Percentiles rank a stretch among this genome's conserved stretches.
Conservation (phyloP, 1,284 basidiomycete genomes). For the Pyrrhoderma noxium region DNA sequence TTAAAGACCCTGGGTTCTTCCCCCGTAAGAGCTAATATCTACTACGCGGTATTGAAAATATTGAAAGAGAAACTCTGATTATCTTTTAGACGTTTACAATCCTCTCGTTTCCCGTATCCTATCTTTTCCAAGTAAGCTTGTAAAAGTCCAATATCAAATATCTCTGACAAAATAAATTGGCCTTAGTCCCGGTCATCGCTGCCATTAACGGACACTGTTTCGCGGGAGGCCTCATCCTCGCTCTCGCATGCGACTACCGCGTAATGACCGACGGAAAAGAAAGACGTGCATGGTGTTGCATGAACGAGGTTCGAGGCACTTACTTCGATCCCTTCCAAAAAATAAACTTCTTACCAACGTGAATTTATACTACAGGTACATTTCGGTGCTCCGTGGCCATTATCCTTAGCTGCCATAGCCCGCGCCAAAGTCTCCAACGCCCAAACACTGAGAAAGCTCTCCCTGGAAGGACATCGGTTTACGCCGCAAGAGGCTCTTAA, state of each 20-base stretch:
- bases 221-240: slow-evolving; percentile 78
- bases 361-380: slow-evolving; percentile 45
- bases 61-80: slow-evolving; percentile 1
- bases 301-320: slow-evolving; percentile 67
- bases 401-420: slow-evolving; percentile 63
- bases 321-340: background rate
- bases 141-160: background rate
- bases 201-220: slow-evolving; percentile 91
- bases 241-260: slow-evolving; percentile 83
- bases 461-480: slow-evolving; percentile 80
- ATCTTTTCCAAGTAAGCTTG: slow-evolving; percentile 58
- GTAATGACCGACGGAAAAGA: slow-evolving; percentile 79
- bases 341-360: slow-evolving; percentile 2
- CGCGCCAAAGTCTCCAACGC: slow-evolving; percentile 59
- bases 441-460: slow-evolving; percentile 64
- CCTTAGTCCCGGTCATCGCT: slow-evolving; percentile 71
- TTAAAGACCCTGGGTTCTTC: slow-evolving; percentile 68
- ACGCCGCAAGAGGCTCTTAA: slow-evolving; percentile 65
- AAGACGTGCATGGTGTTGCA: slow-evolving; percentile 78
- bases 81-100: slow-evolving; percentile 43
- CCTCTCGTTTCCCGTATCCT: slow-evolving; percentile 49
- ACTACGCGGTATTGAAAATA: background rate
- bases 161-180: slow-evolving; percentile 6
- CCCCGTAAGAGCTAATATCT: slow-evolving; percentile 38
- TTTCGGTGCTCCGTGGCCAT: slow-evolving; percentile 76